phyloP scores from a whole-genome alignment of 148 eudicot genomes.

The Nepenthes mirabilis region DNA sequence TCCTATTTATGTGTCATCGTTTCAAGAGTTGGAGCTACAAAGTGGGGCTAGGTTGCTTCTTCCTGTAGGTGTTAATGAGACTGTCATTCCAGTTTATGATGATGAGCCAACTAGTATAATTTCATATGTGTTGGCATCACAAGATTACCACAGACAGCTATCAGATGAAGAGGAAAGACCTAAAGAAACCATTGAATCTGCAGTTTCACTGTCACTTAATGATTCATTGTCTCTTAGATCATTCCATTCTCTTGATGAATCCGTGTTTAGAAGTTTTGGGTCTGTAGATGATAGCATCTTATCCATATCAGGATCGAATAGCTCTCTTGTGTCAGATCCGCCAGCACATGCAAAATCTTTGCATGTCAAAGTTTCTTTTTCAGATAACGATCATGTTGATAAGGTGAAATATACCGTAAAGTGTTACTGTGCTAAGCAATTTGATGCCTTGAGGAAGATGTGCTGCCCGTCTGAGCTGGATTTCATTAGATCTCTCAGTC shows the following conservation, averaged over 20 bases:
- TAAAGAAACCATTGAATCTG: conserved; percentile 44
- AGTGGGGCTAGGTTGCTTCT: conserved; percentile 71
- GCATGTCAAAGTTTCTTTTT: conserved; percentile 58
- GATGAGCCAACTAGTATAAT: conserved; percentile 95
- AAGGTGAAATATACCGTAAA: conserved; percentile 73
- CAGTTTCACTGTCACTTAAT: conserved; percentile 30
- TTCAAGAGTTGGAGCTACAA: conserved; percentile 50
- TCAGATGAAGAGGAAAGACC: conserved; percentile 53
- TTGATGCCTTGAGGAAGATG: conserved; percentile 83
- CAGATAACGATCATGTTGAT: conserved; percentile 56
- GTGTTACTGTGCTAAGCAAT: conserved; percentile 71
- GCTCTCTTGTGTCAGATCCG: conserved; percentile 46
- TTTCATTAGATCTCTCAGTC: conserved; percentile 71
- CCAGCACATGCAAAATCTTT: conserved; percentile 38
- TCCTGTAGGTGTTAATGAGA: conserved; percentile 55
- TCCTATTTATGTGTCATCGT: conserved; percentile 59
- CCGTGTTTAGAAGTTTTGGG: conserved; percentile 51
- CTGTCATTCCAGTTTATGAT: conserved; percentile 69
- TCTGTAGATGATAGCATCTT: conserved; percentile 52
- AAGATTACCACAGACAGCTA: conserved; percentile 46
- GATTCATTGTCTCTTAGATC: conserved; percentile 46
- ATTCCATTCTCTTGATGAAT: conserved; percentile 41
- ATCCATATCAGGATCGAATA: conserved; percentile 37
- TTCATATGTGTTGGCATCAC: conserved; percentile 62
- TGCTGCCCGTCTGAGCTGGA: conserved; percentile 86